Percentiles rank a stretch among this genome's conserved stretches.
Conservation (phyloP, 305 asterid species). For the Fraxinus xanthoxyloides region DNA sequence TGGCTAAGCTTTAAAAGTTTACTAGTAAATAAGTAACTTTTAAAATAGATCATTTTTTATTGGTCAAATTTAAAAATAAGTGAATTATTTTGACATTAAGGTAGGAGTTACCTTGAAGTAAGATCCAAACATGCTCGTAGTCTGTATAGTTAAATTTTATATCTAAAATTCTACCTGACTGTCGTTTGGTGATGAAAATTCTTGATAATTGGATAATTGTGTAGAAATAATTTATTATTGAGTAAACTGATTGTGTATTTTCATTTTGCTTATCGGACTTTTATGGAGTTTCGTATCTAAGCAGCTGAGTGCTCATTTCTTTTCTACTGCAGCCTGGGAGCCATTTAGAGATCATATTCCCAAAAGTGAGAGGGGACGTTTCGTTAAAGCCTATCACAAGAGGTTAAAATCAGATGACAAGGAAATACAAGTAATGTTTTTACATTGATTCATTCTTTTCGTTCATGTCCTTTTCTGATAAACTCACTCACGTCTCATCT, state of each 20-base stretch:
- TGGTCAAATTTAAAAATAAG: no score
- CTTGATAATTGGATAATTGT: background rate
- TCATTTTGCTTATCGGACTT: conserved; percentile 11
- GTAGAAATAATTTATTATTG: background rate
- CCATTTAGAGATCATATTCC: conserved; percentile 92
- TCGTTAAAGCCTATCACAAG: conserved; percentile 86
- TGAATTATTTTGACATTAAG: no score
- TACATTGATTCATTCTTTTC: conserved; percentile 22
- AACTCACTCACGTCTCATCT: background rate
- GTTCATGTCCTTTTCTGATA: background rate
- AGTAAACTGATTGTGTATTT: background rate
- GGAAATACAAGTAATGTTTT: conserved; percentile 65
- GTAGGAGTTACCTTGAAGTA: background rate
- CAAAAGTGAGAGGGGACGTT: conserved; percentile 77
- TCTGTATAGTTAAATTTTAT: background rate
- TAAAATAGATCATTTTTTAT: no score
- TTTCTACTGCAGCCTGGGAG: conserved; percentile 75
- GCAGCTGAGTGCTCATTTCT: background rate
- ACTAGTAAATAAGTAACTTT: background rate
- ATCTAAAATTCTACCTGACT: background rate
- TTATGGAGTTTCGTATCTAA: background rate
- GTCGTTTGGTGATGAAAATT: background rate
- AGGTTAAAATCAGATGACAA: conserved; percentile 77
- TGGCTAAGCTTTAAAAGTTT: background rate
- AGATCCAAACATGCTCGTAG: background rate